phyloP scores from a whole-genome alignment of 169 alveolate species.

The Perkinsus olseni region DNA sequence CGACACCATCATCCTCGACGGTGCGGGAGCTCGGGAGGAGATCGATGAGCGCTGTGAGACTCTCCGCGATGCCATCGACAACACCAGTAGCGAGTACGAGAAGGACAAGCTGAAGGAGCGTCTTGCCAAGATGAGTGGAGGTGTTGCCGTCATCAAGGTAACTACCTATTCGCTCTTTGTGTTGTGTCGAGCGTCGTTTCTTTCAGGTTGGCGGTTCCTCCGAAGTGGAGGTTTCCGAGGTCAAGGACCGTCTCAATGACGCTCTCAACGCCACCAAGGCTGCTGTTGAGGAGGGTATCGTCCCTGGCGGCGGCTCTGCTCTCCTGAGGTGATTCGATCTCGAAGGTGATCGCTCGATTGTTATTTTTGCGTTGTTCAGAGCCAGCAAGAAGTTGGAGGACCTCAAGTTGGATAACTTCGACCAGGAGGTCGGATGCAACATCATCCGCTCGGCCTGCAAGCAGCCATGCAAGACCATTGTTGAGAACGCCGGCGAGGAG shows the following conservation, averaged over 20 bases:
- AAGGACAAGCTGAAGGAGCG: slow-evolving; percentile 94
- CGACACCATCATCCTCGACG: slow-evolving; percentile 93
- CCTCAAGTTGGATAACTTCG: slow-evolving; percentile 71
- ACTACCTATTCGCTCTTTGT: not conserved
- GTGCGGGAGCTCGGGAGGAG: slow-evolving; percentile 81
- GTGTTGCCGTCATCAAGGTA: slow-evolving; percentile 92
- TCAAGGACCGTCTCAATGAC: slow-evolving; percentile 95
- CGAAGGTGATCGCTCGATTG: slow-evolving; percentile 25
- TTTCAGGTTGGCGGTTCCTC: slow-evolving; percentile 90
- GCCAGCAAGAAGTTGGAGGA: not conserved
- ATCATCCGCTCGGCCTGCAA: slow-evolving; percentile 89
- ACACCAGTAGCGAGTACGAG: slow-evolving; percentile 74
- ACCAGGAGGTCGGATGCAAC: slow-evolving; percentile 88
- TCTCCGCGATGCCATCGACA: slow-evolving; percentile 76
- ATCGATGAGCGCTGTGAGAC: slow-evolving; percentile 81
- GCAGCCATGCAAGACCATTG: slow-evolving; percentile 91
- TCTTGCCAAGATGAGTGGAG: slow-evolving; percentile 94
- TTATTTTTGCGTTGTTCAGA: slow-evolving; percentile 17
- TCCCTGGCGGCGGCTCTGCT: slow-evolving; percentile 98
- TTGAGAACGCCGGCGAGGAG: slow-evolving; percentile 97
- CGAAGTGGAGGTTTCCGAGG: slow-evolving; percentile 93
- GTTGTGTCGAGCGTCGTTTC: not conserved
- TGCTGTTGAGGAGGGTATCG: slow-evolving; percentile 98
- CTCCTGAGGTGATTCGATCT: slow-evolving; percentile 16
- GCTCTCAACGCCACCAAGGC: slow-evolving; percentile 98